phyloP scores from a whole-genome alignment of 1,284 basidiomycete genomes.

The Agroathelia rolfsii region DNA sequence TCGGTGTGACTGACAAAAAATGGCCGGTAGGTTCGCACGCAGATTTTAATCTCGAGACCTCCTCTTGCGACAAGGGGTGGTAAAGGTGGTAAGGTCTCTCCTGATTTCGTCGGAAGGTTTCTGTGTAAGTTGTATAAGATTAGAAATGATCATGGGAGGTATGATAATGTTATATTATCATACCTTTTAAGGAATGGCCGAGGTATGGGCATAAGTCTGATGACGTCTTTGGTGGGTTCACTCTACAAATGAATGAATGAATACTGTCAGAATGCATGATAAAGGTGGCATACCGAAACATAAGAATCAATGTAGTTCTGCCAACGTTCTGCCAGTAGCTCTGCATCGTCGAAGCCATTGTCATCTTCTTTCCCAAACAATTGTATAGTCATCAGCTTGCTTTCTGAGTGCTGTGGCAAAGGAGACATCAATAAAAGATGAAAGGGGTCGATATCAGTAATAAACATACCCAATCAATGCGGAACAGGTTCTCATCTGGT shows the following conservation, averaged over 20 bases:
- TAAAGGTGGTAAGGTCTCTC: constrained; percentile 23
- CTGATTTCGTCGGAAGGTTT: constrained; percentile 28
- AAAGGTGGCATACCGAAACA: constrained; percentile 46
- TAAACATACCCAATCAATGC: constrained; percentile 78
- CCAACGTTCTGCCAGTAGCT: constrained; percentile 77
- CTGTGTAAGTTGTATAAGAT: constrained; percentile 20
- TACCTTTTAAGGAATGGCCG: constrained; percentile 72
- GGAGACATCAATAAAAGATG: constrained; percentile 10
- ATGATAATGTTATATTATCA: constrained; percentile 16
- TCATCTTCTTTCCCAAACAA: constrained; percentile 89
- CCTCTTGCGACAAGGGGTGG: constrained; percentile 44
- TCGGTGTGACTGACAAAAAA: constrained; percentile 75
- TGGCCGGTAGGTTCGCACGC: constrained; percentile 75
- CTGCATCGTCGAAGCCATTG: constrained; percentile 76
- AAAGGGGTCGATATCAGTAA: background rate
- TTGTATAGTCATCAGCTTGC: constrained; percentile 73
- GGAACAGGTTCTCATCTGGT: constrained; percentile 85
- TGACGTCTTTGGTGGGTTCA: constrained; percentile 38
- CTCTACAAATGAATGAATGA: constrained; percentile 28
- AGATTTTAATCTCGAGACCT: constrained; percentile 74
- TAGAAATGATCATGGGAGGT: background rate
- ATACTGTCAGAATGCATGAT: too few relatives aligned
- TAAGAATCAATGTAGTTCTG: constrained; percentile 86
- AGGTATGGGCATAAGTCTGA: constrained; percentile 49
- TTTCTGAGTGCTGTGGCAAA: constrained; percentile 48